Evolutionary conservation across 169 alveolate genomes (phyloP).

Genomic region (Pseudocohnilembus persalinus): DNA sequence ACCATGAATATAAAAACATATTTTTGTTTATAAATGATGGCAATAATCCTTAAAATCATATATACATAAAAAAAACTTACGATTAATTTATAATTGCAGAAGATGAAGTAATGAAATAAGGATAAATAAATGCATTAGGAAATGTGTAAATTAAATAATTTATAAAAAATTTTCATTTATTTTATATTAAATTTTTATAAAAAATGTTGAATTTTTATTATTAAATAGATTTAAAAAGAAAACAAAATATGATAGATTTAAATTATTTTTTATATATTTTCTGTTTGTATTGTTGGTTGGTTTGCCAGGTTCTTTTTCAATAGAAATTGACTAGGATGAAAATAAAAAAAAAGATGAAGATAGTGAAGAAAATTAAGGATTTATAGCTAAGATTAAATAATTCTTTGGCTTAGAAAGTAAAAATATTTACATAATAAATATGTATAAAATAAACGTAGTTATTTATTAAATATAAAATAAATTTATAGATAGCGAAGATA

Average conservation of each 20-base stretch:
- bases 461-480: too few relatives aligned
- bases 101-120: not conserved
- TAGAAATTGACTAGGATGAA: not conserved
- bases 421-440: too few relatives aligned
- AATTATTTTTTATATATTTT: too few relatives aligned
- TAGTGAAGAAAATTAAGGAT: not conserved
- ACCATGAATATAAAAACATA: not conserved
- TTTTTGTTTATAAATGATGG: not conserved
- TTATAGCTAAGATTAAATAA: too few relatives aligned
- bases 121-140: too few relatives aligned
- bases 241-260: not conserved
- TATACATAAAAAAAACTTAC: not conserved
- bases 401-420: not conserved
- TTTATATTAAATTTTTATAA: too few relatives aligned
- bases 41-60: not conserved
- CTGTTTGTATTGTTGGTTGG: not conserved
- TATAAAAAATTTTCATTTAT: too few relatives aligned
- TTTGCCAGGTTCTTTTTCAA: not conserved
- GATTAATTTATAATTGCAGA: not conserved
- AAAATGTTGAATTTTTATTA: too few relatives aligned
- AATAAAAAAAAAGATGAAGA: not conserved
- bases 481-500: too few relatives aligned
- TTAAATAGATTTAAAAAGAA: too few relatives aligned
- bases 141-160: not conserved
- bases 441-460: too few relatives aligned